Base-by-base conservation (phyloP, 202 grass and related monocot species). In the Setaria viridis region DNA sequence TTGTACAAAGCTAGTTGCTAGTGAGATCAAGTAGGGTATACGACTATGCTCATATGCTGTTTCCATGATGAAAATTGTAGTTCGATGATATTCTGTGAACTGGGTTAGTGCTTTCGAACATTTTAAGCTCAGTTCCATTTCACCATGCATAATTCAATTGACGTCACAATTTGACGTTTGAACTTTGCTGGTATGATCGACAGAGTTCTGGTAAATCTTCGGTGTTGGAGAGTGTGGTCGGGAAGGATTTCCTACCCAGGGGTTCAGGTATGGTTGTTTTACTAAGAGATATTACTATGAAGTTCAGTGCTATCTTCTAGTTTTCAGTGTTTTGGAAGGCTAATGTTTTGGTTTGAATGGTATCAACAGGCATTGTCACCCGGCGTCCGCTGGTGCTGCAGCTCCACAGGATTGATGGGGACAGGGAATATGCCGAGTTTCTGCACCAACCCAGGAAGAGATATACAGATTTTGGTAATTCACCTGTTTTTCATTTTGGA, bases 181-280 rank as follows among this genome's bases (percentile, higher is more conserved):
- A 64, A 87, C 67, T 82, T 80, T 82, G 58, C 9, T 87, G 53
- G 11, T 70, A 56, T 54, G 67, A 56, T 81, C 43, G 34, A 54
- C 58, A 98, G 96, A 98, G 96, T 62, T 98, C 96, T 3, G 96
- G 96, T 69, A 99, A 99, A 94, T 99, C 93, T 50, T 95, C 93
- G 11, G 96, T 99, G 67, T 65, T 95, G 78, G 96, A 99, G 71
- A 99, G 96, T 16, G 67, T 99, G 43, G 96, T 99, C 64, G 96
- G 91, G 57, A 99, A 99, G 91, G 96, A 99, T 87, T 99, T 99
- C 84, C 86, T 99, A 48, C 93, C 96, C 0, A 94, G 91, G 82
- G 96, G 93, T 83, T 95, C 93, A 92, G 93, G 96, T 99, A 91
- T 47, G 76, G 54, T 20, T 80, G 32, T 76, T 70, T 35, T 8